phyloP scores from a whole-genome alignment of 768 basidiomycete genomes.

The Clathrus columnatus region DNA sequence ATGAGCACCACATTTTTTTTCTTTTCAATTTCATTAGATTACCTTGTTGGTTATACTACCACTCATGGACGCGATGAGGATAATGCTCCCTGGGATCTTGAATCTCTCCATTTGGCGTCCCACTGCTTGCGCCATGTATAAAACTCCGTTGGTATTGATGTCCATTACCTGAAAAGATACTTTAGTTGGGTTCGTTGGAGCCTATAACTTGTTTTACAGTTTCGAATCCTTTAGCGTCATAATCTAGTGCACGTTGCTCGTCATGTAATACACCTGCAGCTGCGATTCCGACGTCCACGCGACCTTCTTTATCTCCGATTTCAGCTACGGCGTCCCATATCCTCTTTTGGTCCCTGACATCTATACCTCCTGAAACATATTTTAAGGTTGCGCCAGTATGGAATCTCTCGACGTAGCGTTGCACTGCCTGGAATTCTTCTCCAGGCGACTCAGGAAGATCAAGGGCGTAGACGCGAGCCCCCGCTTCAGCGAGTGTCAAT shows the following conservation, averaged over 20 bases:
- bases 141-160: slow-evolving; percentile 54
- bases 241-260: slow-evolving; percentile 38
- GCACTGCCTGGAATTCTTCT: slow-evolving; percentile 47
- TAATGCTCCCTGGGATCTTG: slow-evolving; percentile 41
- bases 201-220: slow-evolving; percentile 34
- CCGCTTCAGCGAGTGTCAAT: slow-evolving; percentile 61
- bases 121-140: slow-evolving; percentile 46
- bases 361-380: slow-evolving; percentile 42
- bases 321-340: slow-evolving; percentile 48
- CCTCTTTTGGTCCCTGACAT: slow-evolving; percentile 55
- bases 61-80: slow-evolving; percentile 53
- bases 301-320: slow-evolving; percentile 57
- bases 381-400: slow-evolving; percentile 35
- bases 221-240: slow-evolving; percentile 54
- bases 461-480: slow-evolving; percentile 62
- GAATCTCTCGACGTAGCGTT: slow-evolving; percentile 38
- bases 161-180: background rate
- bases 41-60: slow-evolving; percentile 68
- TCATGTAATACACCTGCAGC: slow-evolving; percentile 63
- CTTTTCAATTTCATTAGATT: no score
- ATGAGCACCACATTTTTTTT: no score
- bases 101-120: slow-evolving; percentile 48
- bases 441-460: slow-evolving; percentile 51
- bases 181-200: background rate
- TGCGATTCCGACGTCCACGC: slow-evolving; percentile 70